Base-by-base conservation (phyloP, 768 basidiomycete genomes). In the Mycena crocata region DNA sequence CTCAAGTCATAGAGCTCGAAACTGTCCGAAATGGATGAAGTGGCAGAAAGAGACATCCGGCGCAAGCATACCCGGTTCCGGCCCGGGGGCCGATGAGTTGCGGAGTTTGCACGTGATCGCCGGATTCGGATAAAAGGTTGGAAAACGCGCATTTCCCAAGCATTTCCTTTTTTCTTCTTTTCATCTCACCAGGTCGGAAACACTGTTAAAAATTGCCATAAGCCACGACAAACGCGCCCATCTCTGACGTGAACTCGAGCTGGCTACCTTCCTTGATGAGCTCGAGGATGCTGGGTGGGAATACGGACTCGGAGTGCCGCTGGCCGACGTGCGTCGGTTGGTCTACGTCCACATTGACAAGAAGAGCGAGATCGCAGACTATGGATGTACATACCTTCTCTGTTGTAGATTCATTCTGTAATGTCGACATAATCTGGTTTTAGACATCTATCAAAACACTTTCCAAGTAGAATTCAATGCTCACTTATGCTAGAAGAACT, bases 1-100 rank as follows among this genome's bases (percentile, higher is more conserved):
- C 84, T 85, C 30, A 92, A 84, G 67, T 91, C 90, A 71, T 89
- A 91, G 14, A 92, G 78, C 60, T 86, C 78, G 71, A 91, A 91
- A 2, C 76, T 73, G 71, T 88, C 88, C n/a, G n/a, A n/a, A n/a
- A n/a, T n/a, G n/a, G n/a, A n/a, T n/a, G n/a, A n/a, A n/a, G n/a
- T n/a, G n/a, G n/a, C n/a, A n/a, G n/a, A n/a, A n/a, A n/a, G n/a
- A n/a, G n/a, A n/a, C n/a, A n/a, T n/a, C n/a, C n/a, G n/a, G n/a
- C n/a, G n/a, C n/a, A n/a, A n/a, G n/a, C n/a, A n/a, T n/a, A n/a
- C n/a, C n/a, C n/a, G n/a, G n/a, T n/a, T n/a, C n/a, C n/a, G n/a
- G n/a, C n/a, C n/a, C n/a, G n/a, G n/a, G n/a, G n/a, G n/a, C n/a
- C n/a, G n/a, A n/a, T n/a, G n/a, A n/a, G n/a, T n/a, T n/a, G n/a